Percentiles rank a stretch among this genome's conserved stretches.
phyloP scores from a whole-genome alignment of 2,329 filamentous ascomycete genomes.

The Paraphaeosphaeria sporulosa region DNA sequence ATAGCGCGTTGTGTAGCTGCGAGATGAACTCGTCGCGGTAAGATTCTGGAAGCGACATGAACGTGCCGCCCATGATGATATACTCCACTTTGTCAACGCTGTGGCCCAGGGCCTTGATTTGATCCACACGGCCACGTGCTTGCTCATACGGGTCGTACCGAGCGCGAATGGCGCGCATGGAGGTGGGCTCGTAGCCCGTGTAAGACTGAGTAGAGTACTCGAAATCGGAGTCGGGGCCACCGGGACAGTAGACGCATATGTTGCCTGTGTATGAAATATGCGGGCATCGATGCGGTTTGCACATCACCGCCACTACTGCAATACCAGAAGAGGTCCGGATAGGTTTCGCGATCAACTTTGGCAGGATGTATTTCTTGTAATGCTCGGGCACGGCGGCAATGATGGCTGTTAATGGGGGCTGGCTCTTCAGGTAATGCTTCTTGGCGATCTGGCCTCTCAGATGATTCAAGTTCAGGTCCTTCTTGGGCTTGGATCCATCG shows the following conservation, averaged over 20 bases:
- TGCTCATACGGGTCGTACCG: conserved; percentile 98
- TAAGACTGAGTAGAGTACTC: conserved; percentile 99
- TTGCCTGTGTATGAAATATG: conserved; percentile 99
- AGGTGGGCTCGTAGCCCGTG: conserved; percentile 97
- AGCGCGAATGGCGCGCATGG: conserved; percentile 96
- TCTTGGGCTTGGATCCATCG: conserved; percentile 74
- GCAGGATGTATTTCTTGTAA: conserved; percentile 98
- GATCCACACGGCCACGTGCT: conserved; percentile 92
- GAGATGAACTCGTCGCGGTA: conserved; percentile 95
- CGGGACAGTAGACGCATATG: conserved; percentile 98
- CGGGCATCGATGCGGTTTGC: conserved; percentile 96
- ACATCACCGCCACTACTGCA: conserved; percentile 98
- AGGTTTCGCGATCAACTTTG: conserved; percentile 95
- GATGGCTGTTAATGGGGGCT: conserved; percentile 93
- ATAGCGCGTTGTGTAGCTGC: conserved; percentile 94
- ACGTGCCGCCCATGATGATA: conserved; percentile 99
- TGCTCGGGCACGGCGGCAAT: conserved; percentile 99
- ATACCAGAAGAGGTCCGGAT: conserved; percentile 96
- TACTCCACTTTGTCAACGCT: conserved; percentile 99
- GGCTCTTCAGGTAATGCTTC: conserved; percentile 87
- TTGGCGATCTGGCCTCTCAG: conserved; percentile 87
- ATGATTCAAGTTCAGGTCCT: conserved; percentile 91
- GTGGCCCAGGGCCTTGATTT: conserved; percentile 93
- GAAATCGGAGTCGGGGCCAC: conserved; percentile 96
- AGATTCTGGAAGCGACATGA: conserved; percentile 91